Evolutionary conservation across 2,329 filamentous ascomycete genomes (phyloP), one percentile per base, ranked within the genome.

Genomic region (Penicillium sumatraense): DNA sequence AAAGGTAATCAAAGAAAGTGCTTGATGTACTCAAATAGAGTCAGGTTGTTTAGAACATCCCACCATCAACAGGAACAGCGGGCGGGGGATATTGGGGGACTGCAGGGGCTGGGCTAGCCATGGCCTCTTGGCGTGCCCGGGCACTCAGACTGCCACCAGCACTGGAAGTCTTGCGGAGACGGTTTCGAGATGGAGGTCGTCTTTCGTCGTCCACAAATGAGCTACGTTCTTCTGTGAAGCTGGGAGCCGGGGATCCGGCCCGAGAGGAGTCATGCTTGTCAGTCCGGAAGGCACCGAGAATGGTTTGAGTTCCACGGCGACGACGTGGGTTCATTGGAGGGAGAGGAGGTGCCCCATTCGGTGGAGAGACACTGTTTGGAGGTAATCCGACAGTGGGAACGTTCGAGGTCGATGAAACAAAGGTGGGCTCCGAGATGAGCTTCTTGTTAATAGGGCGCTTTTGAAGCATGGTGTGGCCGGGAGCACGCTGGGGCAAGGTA

Each of bases 311-410:
- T 61, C 69, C 81, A 13, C 81, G 80, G 50, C 83, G 78, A 40
- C 85, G 78, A 54, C 81, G 80, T 1, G 84, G 83, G 64, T 86
- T 86, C 78, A 86, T 83, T 0, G 83, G 80, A 24, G 84, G 83
- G 6, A 86, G 70, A 1, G 84, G 82, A 10, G 83, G 82, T 1
- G 77, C 71, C 5, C 9, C 42, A 11, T 46, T 46, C 10, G 42
- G 18, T 20, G 14, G 42, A 27, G 40, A n/a, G 26, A 8, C 1
- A n/a, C 72, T 69, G 61, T 81, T 81, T n/a, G 78, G 66, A 13
- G 84, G 83, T 10, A 87, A 75, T 31, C 81, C 82, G 31, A 86
- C 76, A 0, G 82, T 81, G 42, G 85, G 83, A 24, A 86, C 79
- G 41, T 83, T 82, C 2, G 82, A 85, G 3, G 85, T 87, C 9